Evolutionary conservation across 148 eudicot genomes (phyloP).

Genomic region (Spergularia bocconei): DNA sequence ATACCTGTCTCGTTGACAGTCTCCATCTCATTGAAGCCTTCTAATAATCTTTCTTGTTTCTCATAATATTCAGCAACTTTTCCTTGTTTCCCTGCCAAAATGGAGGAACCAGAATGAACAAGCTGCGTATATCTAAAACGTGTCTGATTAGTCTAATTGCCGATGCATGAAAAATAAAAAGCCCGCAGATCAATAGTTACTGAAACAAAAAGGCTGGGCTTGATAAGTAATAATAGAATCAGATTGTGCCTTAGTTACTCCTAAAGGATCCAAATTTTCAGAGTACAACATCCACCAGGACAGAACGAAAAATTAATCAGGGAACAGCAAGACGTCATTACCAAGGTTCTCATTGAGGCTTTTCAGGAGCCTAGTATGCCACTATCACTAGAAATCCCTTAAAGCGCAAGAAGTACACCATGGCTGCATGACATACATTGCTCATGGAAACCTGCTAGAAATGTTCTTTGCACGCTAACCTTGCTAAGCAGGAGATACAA

Average conservation of each 20-base stretch:
- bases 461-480: not conserved
- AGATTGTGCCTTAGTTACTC: not conserved
- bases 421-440: not conserved
- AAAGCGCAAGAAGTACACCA: not conserved
- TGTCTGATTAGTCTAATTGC: not conserved
- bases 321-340: too few relatives aligned
- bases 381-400: too few relatives aligned
- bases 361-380: too few relatives aligned
- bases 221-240: not conserved
- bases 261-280: not conserved
- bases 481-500: not conserved
- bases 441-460: not conserved
- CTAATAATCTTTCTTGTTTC: conserved; percentile 43
- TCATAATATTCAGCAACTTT: conserved; percentile 44
- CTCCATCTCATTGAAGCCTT: conserved; percentile 48
- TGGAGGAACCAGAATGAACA: not conserved
- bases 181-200: not conserved
- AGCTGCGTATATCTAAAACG: not conserved
- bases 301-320: not conserved
- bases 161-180: not conserved
- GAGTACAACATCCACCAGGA: not conserved
- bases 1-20: conserved; percentile 35
- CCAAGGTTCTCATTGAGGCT: too few relatives aligned
- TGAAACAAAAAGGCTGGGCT: not conserved
- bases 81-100: conserved; percentile 34